Evolutionary conservation across 345 rosid species (phyloP), one percentile per base, ranked within the genome.

Genomic region (Boechera stricta): DNA sequence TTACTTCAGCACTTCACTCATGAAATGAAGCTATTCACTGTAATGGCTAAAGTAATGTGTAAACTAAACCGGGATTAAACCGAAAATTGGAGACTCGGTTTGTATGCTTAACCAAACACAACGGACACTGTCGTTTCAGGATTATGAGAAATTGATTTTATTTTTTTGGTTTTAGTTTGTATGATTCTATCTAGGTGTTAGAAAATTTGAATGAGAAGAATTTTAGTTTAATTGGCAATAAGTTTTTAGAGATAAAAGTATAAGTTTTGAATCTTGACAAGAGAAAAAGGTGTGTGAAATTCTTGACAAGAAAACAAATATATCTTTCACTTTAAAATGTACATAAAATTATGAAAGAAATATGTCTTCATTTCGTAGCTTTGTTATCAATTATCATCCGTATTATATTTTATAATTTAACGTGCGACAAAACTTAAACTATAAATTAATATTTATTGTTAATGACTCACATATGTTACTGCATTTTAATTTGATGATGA

Each of bases 31-130:
- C 39, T 39, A 65, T 33, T 66, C 42, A 47, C 6, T 10, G 35
- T 75, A 11, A 9, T 54, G 39, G 29, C 33, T 35, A 28, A 52
- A 52, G 45, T 3, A 7, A 52, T 1, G 6, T 38, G 10, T 36
- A 38, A 38, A 38, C 0, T 39, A 35, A 35, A 12, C 67, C 60
- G 59, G 66, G 16, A 7, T 5, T 39, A 3, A 67, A 75, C 74
- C 68, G 61, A 62, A 39, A 67, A 75, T 29, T 49, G 4, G 33
- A 59, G 62, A 48, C 36, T 21, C 33, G 67, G 32, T 26, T 62
- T 53, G 35, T 21, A 4, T 1, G n/a, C 2, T 2, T 5, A 41
- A 54, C 52, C 28, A 67, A 51, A 67, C 60, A 31, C 76, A n/a
- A 4, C 5, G 41, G 41, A 7, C 2, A 15, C 38, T 29, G 70